phyloP scores from a whole-genome alignment of 139 green algal species.

The Asterochloris sp. region DNA sequence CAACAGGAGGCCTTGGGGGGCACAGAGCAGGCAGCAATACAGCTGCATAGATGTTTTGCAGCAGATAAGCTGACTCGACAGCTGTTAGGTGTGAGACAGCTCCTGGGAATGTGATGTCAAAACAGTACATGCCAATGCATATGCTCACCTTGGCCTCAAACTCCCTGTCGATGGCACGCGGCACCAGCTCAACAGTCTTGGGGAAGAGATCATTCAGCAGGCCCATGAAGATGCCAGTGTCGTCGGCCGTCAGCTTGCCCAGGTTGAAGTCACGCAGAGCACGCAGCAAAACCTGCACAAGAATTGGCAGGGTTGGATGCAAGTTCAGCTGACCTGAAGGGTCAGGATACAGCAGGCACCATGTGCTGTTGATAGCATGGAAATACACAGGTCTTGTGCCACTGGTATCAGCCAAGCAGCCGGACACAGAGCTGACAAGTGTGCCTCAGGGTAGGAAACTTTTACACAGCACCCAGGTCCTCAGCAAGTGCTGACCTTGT shows the following conservation, averaged over 20 bases:
- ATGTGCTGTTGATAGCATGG: background rate
- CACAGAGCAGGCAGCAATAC: too few relatives aligned
- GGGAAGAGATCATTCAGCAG: slow-evolving; percentile 94
- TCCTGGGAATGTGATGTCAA: too few relatives aligned
- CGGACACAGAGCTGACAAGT: background rate
- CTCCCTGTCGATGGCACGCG: slow-evolving; percentile 60
- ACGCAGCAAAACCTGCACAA: slow-evolving; percentile 68
- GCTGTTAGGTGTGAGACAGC: too few relatives aligned
- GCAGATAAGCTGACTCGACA: too few relatives aligned
- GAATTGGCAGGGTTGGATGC: too few relatives aligned
- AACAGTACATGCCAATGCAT: background rate
- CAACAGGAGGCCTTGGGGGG: too few relatives aligned
- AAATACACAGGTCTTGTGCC: background rate
- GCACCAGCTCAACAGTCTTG: slow-evolving; percentile 76
- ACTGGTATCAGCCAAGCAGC: background rate
- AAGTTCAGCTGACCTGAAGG: background rate
- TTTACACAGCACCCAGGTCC: background rate
- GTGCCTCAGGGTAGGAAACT: background rate
- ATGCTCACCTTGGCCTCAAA: slow-evolving; percentile 72
- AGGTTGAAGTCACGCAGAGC: slow-evolving; percentile 95
- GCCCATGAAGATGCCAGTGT: slow-evolving; percentile 89
- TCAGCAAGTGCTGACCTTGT: slow-evolving; percentile 61
- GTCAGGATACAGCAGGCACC: background rate
- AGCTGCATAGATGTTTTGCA: too few relatives aligned
- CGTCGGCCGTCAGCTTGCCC: slow-evolving; percentile 88